Base-by-base conservation (phyloP, 1,284 basidiomycete genomes). In the Microbotryum violaceum region DNA sequence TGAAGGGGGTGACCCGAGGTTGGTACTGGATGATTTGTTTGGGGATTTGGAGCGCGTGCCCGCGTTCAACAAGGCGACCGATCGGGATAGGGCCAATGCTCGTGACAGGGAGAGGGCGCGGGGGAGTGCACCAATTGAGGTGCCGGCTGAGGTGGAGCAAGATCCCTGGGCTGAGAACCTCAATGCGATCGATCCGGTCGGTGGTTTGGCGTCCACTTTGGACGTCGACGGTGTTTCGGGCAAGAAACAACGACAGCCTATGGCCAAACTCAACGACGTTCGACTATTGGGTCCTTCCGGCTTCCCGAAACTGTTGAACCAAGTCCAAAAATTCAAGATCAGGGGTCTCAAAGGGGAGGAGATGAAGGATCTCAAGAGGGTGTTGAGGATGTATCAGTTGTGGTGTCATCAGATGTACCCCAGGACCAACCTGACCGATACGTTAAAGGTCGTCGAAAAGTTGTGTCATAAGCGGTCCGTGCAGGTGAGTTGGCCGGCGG, bases 391-490 rank as follows among this genome's bases (percentile, higher is more conserved):
- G 57, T 96, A 96, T 73, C 89, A 91, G 70, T 86, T 91, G 70
- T 97, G 92, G 92, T 82, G 89, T 2, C 92, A 96, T 75, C 82
- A 82, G 68, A 81, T 97, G 81, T 92, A 87, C 72, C 91, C 92
- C 3, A 89, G 87, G 72, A 86, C 82, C 9, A 84, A 86, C 56
- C 93, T 96, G 74, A 79, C 79, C 52, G 89, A 93, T 73, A 93
- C 89, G 0, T 82, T 92, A 8, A 77, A 82, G 42, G 81, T 85
- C 4, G 82, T 94, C 6, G 92, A 96, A 78, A 88, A 85, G 68
- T 75, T 94, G 3, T 93, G 89, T 72, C 87, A 88, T 68, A 85
- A 86, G 2, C 83, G 83, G 55, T 81, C 87, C 16, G 88, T 94
- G 85, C 81, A 86, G 75, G 92, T 93, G 74, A 67, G 81, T 76